Evolutionary conservation across 73 alveolate genomes (phyloP).

Genomic region (Halteria grandinella): DNA sequence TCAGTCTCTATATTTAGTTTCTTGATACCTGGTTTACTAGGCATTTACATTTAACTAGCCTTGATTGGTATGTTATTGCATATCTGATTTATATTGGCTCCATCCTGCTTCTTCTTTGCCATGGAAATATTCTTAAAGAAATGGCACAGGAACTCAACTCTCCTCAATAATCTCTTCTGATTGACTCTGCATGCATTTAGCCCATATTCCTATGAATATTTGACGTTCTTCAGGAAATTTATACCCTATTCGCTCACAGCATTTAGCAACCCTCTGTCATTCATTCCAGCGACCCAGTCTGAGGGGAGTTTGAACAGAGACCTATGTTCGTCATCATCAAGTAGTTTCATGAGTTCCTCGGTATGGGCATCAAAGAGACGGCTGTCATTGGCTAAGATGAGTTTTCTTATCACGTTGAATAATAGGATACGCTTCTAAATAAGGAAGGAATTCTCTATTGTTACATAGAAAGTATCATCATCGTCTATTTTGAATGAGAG

Average conservation of each 20-base stretch:
- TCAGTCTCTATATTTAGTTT: constrained; percentile 76
- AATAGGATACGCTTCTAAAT: constrained; percentile 76
- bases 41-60: background rate
- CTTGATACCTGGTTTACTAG: constrained; percentile 4
- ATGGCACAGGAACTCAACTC: constrained; percentile 80
- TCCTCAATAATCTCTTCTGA: constrained; percentile 59
- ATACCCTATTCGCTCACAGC: constrained; percentile 88
- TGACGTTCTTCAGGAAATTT: constrained; percentile 61
- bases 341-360: constrained; percentile 48
- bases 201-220: constrained; percentile 54
- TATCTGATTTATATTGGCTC: no score
- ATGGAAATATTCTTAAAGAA: constrained; percentile 71
- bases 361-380: constrained; percentile 77
- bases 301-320: constrained; percentile 60
- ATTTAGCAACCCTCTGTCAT: constrained; percentile 79
- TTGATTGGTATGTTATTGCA: no score
- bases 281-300: constrained; percentile 68
- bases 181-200: constrained; percentile 57
- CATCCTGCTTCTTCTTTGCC: constrained; percentile 38
- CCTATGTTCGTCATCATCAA: background rate
- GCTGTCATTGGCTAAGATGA: constrained; percentile 72
- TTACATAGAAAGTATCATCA: constrained; percentile 84
- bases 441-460: constrained; percentile 73
- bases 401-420: constrained; percentile 88
- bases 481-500: constrained; percentile 25